Percentiles rank a stretch among this genome's conserved stretches.
Evolutionary conservation across 2,329 filamentous ascomycete species (phyloP).

Genomic region (Hypocreales sp.): DNA sequence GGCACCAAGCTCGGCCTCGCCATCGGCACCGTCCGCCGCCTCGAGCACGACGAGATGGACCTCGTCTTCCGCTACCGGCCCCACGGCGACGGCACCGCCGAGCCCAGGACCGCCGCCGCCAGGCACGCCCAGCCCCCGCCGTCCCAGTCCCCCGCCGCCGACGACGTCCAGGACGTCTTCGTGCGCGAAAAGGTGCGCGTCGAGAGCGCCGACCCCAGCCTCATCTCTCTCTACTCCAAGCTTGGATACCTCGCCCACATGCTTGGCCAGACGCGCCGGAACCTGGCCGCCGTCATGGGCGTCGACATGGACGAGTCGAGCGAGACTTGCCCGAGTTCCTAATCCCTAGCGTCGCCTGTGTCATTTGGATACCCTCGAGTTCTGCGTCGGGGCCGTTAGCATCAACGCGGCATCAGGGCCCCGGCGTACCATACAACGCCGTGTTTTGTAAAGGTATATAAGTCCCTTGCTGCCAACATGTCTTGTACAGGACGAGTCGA

Average conservation of each 20-base stretch:
- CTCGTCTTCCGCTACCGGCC: slow-evolving; percentile 50
- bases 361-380: slow-evolving; percentile 10
- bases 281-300: slow-evolving; percentile 66
- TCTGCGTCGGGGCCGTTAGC: not conserved
- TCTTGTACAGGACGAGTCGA: too few species aligned
- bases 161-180: slow-evolving; percentile 44
- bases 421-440: too few species aligned
- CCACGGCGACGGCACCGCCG: slow-evolving; percentile 13
- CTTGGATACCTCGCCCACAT: slow-evolving; percentile 62
- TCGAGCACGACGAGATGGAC: slow-evolving; percentile 69
- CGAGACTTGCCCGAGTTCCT: not conserved
- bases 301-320: slow-evolving; percentile 19
- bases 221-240: slow-evolving; percentile 75
- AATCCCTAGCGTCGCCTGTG: not conserved
- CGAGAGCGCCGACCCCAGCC: slow-evolving; percentile 74
- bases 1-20: slow-evolving; percentile 55
- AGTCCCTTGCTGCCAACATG: too few species aligned
- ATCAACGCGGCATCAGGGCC: not conserved
- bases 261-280: slow-evolving; percentile 52
- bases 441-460: too few species aligned
- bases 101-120: slow-evolving; percentile 9
- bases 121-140: slow-evolving; percentile 10
- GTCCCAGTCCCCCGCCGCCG: slow-evolving; percentile 6
- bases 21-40: slow-evolving; percentile 46
- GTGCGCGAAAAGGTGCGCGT: slow-evolving; percentile 83